Base-by-base conservation (phyloP, 441 rosid genomes). In the Adansonia rubrostipa region DNA sequence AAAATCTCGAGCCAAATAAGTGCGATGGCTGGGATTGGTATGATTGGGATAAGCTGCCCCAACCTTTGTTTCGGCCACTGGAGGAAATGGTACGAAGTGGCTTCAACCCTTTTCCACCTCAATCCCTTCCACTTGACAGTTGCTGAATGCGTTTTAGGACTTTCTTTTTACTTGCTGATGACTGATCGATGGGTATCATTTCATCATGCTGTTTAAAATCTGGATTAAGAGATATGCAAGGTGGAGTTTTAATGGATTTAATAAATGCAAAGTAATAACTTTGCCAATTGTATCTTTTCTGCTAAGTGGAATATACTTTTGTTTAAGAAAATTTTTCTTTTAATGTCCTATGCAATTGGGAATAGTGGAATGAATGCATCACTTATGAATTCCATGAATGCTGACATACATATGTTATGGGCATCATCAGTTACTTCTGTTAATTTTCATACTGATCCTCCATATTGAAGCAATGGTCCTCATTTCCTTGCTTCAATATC, bases 11-110 rank as follows among this genome's bases (percentile, higher is more conserved):
- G 80, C 99, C 98, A 0, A 81, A 88, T n/a, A 95, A 93, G 79
- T 90, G 96, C 62, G 69, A 85, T 28, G 98, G 98, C 0, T 93
- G 97, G 98, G 95, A 80, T 48, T 95, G 97, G 98, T 92, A 67
- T 53, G 87, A 85, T 22, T 93, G 98, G 99, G 79, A 81, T 51
- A 66, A 85, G 20, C 91, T 91, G 7, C 99, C 99, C 0, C 60
- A 53, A 7, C 99, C 97, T 13, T 81, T 92, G 88, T 92, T 92
- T 60, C 69, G 87, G 91, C 97, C 98, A 1, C 86, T 95, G 6
- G 90, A 91, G 76, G 86, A 87, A 63, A 87, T 92, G 94, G 92
- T 84, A 4, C 79, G 10, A 6, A 79, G 79, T 9, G 94, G 97
- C 22, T 90, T 91, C 87, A 87, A 85, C 77, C 99, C 96, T 0